Evolutionary conservation across 129 eudicot species (phyloP), one percentile per base, ranked within the genome.

Genomic region (Daucus carota): DNA sequence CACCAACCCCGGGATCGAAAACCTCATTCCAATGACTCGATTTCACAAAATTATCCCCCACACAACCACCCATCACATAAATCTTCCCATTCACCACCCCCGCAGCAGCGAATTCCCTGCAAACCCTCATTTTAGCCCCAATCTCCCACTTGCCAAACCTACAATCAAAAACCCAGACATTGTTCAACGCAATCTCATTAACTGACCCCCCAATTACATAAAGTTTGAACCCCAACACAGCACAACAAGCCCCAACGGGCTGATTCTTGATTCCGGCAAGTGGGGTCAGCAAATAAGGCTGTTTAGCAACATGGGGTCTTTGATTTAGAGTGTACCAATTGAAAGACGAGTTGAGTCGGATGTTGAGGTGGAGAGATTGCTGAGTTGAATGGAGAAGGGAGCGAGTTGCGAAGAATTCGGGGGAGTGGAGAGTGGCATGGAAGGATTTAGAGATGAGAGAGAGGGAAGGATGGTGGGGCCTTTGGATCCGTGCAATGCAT

Each of bases 1-100:
- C 48, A 34, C 93, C 89, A 7, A 67, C 78, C 65, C 41, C 77
- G 38, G 97, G 96, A 70, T 93, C 98, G 43, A 74, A 89, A n/a
- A 84, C 83, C 88, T 94, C 98, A 0, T 93, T 90, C 98, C 98
- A 94, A 33, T 91, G 83, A 68, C 84, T 74, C 3, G 97, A 82
- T 32, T 87, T 73, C 15, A 88, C 66, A 86, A 91, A 84, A 52
- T 86, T 94, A 83, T 94, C 96, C 31, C 85, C 86, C 63, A 87
- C 79, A 82, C 98, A 94, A 29, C 98, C 97, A 6, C 98, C 98
- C 84, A 94, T 75, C 31, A 94, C 98, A 70, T 87, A 87, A 9
- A 91, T 85, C 60, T 74, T 94, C 10, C 93, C 97, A 31, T 50
- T 42, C 10, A 87, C 91, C 6, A 73, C 85, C 70, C 81, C 97